Evolutionary conservation across 1,284 basidiomycete species (phyloP), one percentile per base, ranked within the genome.

Genomic region (Amylostereum areolatum): DNA sequence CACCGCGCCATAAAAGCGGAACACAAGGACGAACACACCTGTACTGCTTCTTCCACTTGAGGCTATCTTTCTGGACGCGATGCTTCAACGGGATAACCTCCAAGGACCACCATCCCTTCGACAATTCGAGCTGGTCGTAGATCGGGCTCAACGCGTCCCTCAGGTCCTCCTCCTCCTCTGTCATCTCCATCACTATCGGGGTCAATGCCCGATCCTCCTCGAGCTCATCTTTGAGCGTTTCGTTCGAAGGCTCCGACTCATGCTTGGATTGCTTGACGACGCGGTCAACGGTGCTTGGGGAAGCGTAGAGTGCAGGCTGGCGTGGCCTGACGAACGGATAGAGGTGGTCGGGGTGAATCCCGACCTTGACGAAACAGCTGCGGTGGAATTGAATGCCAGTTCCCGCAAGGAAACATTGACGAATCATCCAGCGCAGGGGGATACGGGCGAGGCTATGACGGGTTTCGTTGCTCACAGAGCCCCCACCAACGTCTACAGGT

Each of bases 341-440:
- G 32, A 53, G 27, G 12, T 39, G 37, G 6, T 36, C 5, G 36
- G 52, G 71, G 47, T 74, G 64, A 35, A 76, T 50, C 0, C 71
- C 72, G 36, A 76, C 57, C 1, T 58, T 57, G 30, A 59, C 58
- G 31, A 76, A 61, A 18, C 48, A 34, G 12, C 52, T 54, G 12
- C 58, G 53, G 48, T 71, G 60, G 56, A 71, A 72, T 39, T 64
- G 63, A 46, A 73, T 67, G 37, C 70, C 70, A 8, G 62, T 66
- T 28, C 66, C 57, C 9, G 60, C 55, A 33, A 54, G 57, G 70
- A 81, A 79, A 56, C 73, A 75, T 61, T 83, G 69, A 37, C 81
- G 74, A 37, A 84, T 70, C 81, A 85, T 83, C 81, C 81, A 84
- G 2, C 80, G 74, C 6, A 84, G 69, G 25, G 81, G 69, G 49